phyloP scores from a whole-genome alignment of 805 yeast genomes.

The Clavispora phyllophila region DNA sequence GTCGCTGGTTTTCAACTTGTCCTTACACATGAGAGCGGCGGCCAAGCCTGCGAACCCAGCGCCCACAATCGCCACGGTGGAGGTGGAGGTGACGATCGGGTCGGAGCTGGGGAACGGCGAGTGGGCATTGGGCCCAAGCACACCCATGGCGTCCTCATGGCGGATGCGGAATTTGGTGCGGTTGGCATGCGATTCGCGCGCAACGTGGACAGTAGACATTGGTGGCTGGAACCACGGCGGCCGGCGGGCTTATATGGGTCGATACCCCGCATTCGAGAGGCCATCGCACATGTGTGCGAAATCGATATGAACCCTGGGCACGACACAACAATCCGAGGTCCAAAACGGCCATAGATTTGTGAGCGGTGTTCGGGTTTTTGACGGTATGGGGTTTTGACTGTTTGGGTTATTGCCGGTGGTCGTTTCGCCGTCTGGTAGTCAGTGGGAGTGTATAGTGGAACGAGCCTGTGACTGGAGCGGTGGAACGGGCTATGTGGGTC shows the following conservation, averaged over 20 bases:
- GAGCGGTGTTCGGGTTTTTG: too few species aligned
- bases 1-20: conserved; percentile 24
- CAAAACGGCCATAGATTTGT: too few species aligned
- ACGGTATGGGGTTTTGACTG: too few species aligned
- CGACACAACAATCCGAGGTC: too few species aligned
- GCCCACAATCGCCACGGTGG: conserved; percentile 35
- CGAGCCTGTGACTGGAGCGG: too few species aligned
- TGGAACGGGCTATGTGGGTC: too few species aligned
- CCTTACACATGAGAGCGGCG: conserved; percentile 23
- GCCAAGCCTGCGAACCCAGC: conserved; percentile 39
- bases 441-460: too few species aligned
- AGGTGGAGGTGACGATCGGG: conserved; percentile 18
- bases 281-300: too few species aligned
- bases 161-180: conserved; percentile 28
- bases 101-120: conserved; percentile 12
- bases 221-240: not conserved
- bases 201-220: conserved; percentile 25
- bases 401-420: too few species aligned
- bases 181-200: conserved; percentile 26
- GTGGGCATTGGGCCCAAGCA: conserved; percentile 21
- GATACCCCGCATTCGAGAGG: not conserved
- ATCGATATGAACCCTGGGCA: too few species aligned
- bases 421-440: too few species aligned
- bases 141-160: conserved; percentile 21
- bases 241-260: not conserved